Conservation (phyloP, 148 eudicot species). For the Rhododendron griersonianum region DNA sequence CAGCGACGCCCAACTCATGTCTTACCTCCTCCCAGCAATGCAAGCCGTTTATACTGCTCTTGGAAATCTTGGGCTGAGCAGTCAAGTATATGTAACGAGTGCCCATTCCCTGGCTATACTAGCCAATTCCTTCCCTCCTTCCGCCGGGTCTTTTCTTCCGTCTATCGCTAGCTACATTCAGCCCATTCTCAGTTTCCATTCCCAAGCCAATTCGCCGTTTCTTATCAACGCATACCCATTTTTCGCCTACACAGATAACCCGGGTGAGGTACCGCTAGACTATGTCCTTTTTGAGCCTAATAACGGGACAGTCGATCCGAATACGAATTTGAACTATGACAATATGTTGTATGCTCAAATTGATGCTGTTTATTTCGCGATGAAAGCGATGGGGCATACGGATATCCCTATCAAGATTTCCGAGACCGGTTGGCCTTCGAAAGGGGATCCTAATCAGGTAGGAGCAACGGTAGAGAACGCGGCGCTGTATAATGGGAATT, state of each 20-base stretch:
- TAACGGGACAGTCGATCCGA: constrained; percentile 48
- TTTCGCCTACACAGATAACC: constrained; percentile 70
- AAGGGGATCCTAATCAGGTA: constrained; percentile 61
- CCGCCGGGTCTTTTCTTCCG: constrained; percentile 57
- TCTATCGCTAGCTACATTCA: constrained; percentile 53
- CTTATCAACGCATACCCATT: constrained; percentile 78
- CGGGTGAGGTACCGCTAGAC: constrained; percentile 43
- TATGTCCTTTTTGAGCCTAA: constrained; percentile 70
- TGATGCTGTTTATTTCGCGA: constrained; percentile 81
- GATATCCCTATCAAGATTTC: constrained; percentile 55
- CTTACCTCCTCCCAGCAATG: constrained; percentile 74
- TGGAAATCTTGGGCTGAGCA: constrained; percentile 38
- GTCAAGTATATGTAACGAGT: constrained; percentile 58
- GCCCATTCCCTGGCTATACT: constrained; percentile 74
- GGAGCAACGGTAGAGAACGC: constrained; percentile 82
- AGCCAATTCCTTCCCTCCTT: constrained; percentile 67
- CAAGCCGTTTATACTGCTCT: constrained; percentile 50
- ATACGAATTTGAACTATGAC: constrained; percentile 58
- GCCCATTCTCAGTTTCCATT: constrained; percentile 62
- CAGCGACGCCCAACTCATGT: constrained; percentile 33
- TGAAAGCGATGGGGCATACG: constrained; percentile 59
- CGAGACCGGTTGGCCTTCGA: constrained; percentile 95
- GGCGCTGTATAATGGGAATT: constrained; percentile 65
- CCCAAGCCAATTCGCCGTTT: constrained; percentile 55
- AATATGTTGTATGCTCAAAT: constrained; percentile 91